Conservation (phyloP, 2,329 filamentous ascomycete genomes). For the Xylaria sp. region DNA sequence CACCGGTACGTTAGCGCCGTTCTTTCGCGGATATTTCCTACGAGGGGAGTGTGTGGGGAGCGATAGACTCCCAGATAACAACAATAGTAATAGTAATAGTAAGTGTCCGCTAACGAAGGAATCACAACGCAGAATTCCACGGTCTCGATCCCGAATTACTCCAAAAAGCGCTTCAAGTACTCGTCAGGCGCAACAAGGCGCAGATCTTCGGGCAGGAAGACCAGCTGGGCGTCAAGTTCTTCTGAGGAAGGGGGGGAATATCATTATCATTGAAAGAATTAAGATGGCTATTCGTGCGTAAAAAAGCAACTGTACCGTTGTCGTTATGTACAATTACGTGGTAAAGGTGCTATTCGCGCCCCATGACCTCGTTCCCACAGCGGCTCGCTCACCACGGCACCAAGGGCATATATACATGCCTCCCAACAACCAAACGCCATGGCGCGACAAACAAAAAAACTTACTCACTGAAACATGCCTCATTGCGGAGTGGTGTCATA, state of each 20-base stretch:
- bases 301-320: conserved; percentile 12
- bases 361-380: conserved; percentile 19
- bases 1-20: conserved; percentile 58
- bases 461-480: not conserved
- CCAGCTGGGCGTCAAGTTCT: conserved; percentile 94
- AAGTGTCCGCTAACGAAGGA: conserved; percentile 9
- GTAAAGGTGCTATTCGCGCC: not conserved
- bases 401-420: not conserved
- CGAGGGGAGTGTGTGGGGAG: too few species aligned
- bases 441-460: conserved; percentile 16
- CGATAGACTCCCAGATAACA: not conserved
- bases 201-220: conserved; percentile 92
- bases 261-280: conserved; percentile 21
- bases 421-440: conserved; percentile 24
- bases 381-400: conserved; percentile 1
- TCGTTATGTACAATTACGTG: conserved; percentile 23
- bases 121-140: conserved; percentile 68
- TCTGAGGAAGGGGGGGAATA: conserved; percentile 58
- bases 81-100: not conserved
- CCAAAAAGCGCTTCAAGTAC: conserved; percentile 75
- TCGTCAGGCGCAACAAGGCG: conserved; percentile 89
- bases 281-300: conserved; percentile 5
- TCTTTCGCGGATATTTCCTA: not conserved
- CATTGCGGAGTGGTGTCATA: conserved; percentile 21
- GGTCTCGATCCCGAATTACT: conserved; percentile 87